These are phyloP conservation scores for Aspergillus ostianus DNA, from an alignment of 495 filamentous ascomycete genomes.

Conservation along the genomic window DNA sequence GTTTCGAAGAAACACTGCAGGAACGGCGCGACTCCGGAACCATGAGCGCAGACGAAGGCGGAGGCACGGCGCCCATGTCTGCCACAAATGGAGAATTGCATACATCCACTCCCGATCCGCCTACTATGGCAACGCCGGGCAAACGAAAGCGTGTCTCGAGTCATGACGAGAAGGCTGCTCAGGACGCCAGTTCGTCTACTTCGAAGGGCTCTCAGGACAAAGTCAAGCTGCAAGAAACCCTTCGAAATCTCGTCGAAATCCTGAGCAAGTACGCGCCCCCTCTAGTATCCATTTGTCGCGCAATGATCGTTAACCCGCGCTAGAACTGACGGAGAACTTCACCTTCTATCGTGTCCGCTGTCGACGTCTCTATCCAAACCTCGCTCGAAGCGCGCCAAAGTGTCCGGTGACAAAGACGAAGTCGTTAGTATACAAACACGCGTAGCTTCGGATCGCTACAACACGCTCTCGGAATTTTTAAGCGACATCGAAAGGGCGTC, in stretches of 20 bases:
- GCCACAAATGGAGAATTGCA: conserved; percentile 40
- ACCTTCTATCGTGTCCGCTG: conserved; percentile 43
- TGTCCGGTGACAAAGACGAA: conserved; percentile 39
- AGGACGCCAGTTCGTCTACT: conserved; percentile 26
- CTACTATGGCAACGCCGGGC: conserved; percentile 37
- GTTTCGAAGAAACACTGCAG: conserved; percentile 26
- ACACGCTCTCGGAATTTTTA: conserved; percentile 46
- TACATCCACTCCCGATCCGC: conserved; percentile 30
- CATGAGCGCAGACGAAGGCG: conserved; percentile 47
- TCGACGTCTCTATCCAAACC: conserved; percentile 43
- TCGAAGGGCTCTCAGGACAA: conserved; percentile 30
- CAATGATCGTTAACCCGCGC: conserved; percentile 21
- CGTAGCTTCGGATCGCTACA: conserved; percentile 43
- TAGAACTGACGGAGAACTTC: conserved; percentile 44
- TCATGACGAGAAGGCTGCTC: conserved; percentile 37
- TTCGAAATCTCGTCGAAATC: conserved; percentile 42
- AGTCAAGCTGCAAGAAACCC: conserved; percentile 37
- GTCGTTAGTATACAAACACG: conserved; percentile 38
- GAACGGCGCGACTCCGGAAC: conserved; percentile 29
- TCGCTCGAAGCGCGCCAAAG: conserved; percentile 49
- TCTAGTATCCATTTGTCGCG: background rate
- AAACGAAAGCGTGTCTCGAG: conserved; percentile 47
- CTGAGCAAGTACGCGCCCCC: conserved; percentile 34
- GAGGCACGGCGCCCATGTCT: conserved; percentile 34
- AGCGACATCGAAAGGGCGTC: conserved; percentile 52